phyloP scores from a whole-genome alignment of 2,329 filamentous ascomycete species.

The Bimuria novae-zelandiae region DNA sequence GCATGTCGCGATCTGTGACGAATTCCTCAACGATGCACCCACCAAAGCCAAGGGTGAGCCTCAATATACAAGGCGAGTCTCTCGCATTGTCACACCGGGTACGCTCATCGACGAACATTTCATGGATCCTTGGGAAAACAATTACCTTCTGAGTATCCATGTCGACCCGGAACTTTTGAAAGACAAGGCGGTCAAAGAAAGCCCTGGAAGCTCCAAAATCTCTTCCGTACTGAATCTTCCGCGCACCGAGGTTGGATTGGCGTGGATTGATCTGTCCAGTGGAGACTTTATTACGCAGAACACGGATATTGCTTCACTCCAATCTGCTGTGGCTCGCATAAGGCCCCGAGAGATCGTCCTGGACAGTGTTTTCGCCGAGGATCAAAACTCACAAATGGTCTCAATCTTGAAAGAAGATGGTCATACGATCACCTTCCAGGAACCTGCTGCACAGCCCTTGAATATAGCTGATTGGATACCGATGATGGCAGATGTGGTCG shows the following conservation, averaged over 20 bases:
- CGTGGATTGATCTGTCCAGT: conserved; percentile 94
- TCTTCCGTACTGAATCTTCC: conserved; percentile 45
- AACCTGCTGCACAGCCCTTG: conserved; percentile 50
- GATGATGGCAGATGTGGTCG: conserved; percentile 76
- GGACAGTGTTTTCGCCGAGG: conserved; percentile 58
- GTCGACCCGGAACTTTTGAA: conserved; percentile 48
- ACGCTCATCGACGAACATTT: conserved; percentile 98
- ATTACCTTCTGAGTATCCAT: conserved; percentile 85
- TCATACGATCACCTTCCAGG: conserved; percentile 75
- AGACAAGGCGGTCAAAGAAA: conserved; percentile 29
- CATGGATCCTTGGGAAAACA: conserved; percentile 91
- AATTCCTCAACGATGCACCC: conserved; percentile 76
- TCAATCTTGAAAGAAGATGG: conserved; percentile 74
- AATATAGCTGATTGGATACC: conserved; percentile 69
- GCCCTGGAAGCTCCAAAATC: conserved; percentile 33
- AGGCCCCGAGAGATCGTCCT: conserved; percentile 84
- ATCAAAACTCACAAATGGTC: conserved; percentile 65
- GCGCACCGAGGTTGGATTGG: conserved; percentile 68
- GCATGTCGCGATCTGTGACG: conserved; percentile 92
- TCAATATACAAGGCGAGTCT: conserved; percentile 82
- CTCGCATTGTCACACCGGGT: conserved; percentile 88
- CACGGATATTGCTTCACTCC: conserved; percentile 70
- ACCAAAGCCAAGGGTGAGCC: conserved; percentile 77
- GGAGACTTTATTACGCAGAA: conserved; percentile 89
- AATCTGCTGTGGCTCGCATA: conserved; percentile 82